These are phyloP conservation scores for Acanthamoeba healyi DNA, from an alignment of 208 protist genomes.

Conservation along the genomic window DNA sequence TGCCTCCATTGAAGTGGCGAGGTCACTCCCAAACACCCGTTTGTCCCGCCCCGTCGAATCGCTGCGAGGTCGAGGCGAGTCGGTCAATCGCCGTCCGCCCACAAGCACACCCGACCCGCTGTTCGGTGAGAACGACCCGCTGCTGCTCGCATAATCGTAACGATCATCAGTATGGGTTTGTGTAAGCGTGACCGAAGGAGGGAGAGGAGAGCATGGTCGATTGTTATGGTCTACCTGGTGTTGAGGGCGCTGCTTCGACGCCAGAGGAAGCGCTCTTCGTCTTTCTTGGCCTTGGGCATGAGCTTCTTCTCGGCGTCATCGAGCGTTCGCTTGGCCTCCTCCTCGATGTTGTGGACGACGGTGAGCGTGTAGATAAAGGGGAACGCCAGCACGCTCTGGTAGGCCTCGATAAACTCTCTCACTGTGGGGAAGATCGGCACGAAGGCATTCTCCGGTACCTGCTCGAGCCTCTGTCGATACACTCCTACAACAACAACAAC, in stretches of 20 bases:
- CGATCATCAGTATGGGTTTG: background rate
- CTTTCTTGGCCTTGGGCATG: constrained; percentile 54
- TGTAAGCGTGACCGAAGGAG: background rate
- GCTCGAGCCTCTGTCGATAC: constrained; percentile 50
- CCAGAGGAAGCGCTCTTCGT: constrained; percentile 61
- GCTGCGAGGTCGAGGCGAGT: background rate
- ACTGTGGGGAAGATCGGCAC: constrained; percentile 18
- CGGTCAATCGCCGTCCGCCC: constrained; percentile 19
- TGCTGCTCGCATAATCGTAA: background rate
- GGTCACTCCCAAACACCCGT: constrained; percentile 52
- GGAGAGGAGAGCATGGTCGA: no score
- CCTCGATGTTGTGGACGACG: constrained; percentile 54
- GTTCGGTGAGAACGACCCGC: constrained; percentile 35
- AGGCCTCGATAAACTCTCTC: constrained; percentile 73
- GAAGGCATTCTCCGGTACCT: background rate
- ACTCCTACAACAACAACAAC: no score
- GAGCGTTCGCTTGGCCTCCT: constrained; percentile 35
- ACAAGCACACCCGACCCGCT: constrained; percentile 17
- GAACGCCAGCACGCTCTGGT: constrained; percentile 72
- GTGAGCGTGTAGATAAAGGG: constrained; percentile 71
- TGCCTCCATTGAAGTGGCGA: constrained; percentile 29
- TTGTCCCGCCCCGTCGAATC: constrained; percentile 40
- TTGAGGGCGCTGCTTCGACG: constrained; percentile 13
- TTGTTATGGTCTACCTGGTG: background rate
- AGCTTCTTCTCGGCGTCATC: constrained; percentile 46